phyloP scores from a whole-genome alignment of 495 filamentous ascomycete genomes.

The Parathielavia hyrcaniae region DNA sequence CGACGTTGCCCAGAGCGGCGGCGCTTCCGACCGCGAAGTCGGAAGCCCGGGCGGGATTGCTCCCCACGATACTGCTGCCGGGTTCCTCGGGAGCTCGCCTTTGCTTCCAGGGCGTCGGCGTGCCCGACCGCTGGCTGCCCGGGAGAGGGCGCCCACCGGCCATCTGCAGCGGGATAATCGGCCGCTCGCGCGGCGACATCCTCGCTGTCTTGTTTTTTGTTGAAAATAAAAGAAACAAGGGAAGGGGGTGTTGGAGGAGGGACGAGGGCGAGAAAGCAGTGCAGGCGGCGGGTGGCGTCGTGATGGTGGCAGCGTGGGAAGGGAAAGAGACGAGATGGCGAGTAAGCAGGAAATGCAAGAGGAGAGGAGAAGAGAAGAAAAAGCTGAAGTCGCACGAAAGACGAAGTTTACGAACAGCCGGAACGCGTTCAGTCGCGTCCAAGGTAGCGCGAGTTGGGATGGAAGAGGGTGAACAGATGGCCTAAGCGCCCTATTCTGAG shows the following conservation, averaged over 20 bases:
- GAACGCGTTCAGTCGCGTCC: neutral
- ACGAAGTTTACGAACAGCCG: neutral
- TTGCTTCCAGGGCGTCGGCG: neutral
- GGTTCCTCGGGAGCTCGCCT: neutral
- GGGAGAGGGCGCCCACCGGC: slow-evolving; percentile 12
- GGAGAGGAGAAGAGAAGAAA: neutral
- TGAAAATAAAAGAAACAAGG: slow-evolving; percentile 4
- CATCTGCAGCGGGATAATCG: slow-evolving; percentile 8
- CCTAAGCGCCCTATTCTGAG: neutral
- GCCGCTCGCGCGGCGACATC: neutral
- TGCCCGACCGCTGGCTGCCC: neutral
- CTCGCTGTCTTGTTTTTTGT: neutral
- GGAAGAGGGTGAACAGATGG: neutral
- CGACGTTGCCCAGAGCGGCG: neutral
- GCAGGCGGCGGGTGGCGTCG: neutral
- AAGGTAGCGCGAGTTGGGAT: neutral
- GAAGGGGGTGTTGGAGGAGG: neutral
- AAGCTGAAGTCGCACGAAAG: neutral
- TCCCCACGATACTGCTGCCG: neutral
- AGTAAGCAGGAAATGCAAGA: neutral
- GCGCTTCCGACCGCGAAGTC: slow-evolving; percentile 7
- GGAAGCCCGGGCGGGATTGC: neutral
- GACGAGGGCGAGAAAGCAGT: neutral
- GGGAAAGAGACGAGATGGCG: neutral
- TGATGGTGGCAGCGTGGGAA: neutral